Evolutionary conservation across 371 early-diverging fungal genomes (phyloP).

Genomic region (Saksenaea vasiformis): DNA sequence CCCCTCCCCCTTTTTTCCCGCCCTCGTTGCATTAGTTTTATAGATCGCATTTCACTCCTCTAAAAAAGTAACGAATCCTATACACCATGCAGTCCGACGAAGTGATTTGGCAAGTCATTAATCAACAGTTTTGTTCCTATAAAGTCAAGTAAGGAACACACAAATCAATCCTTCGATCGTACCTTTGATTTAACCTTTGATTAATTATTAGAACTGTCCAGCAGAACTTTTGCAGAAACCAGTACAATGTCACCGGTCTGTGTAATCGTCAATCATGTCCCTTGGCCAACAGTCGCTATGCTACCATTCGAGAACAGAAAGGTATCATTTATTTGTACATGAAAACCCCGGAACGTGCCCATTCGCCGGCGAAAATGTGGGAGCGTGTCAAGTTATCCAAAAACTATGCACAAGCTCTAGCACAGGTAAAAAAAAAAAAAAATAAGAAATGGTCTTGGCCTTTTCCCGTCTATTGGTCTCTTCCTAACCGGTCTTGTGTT

Average conservation of each 20-base stretch:
- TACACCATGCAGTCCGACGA: slow-evolving; percentile 56
- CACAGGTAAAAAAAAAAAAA: slow-evolving; percentile 55
- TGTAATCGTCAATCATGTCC: slow-evolving; percentile 98
- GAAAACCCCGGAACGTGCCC: slow-evolving; percentile 98
- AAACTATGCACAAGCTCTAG: slow-evolving; percentile 92
- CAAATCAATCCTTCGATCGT: not conserved
- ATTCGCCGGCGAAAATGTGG: slow-evolving; percentile 96
- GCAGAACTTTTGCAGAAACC: slow-evolving; percentile 93
- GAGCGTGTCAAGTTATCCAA: slow-evolving; percentile 92
- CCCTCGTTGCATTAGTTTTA: slow-evolving; percentile 4
- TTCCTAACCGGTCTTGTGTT: too few relatives aligned
- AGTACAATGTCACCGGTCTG: slow-evolving; percentile 98
- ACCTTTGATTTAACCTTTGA: not conserved
- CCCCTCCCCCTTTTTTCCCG: not conserved
- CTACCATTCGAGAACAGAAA: slow-evolving; percentile 94
- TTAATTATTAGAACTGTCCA: slow-evolving; percentile 15
- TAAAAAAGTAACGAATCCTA: not conserved
- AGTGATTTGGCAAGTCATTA: slow-evolving; percentile 94
- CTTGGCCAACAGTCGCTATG: slow-evolving; percentile 97
- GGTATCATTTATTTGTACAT: slow-evolving; percentile 90
- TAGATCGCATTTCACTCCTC: not conserved
- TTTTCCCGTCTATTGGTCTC: too few relatives aligned
- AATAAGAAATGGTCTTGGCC: slow-evolving; percentile 1
- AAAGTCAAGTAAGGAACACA: slow-evolving; percentile 85
- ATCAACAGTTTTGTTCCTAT: slow-evolving; percentile 93